A percentile compares a stretch with the other conserved stretches of the same genome.
Conservation (phyloP, 2,329 filamentous ascomycete genomes). For the Sporothrix protearum region DNA sequence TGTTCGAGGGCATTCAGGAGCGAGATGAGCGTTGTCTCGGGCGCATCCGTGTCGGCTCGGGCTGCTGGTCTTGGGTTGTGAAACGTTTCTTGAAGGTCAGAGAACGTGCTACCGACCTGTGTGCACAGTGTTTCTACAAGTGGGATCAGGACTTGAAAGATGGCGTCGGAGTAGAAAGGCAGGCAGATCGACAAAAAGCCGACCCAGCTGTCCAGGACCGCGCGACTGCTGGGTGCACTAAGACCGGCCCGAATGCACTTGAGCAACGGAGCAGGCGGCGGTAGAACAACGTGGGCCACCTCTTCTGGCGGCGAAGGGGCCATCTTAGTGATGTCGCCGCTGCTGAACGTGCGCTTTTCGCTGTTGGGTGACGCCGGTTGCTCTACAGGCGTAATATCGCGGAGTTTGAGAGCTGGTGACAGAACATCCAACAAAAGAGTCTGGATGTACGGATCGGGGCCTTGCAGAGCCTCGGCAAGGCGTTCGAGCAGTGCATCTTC, state of each 20-base stretch:
- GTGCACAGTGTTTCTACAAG: conserved; percentile 84
- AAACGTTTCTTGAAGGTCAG: conserved; percentile 65
- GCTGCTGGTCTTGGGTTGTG: conserved; percentile 28
- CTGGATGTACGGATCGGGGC: conserved; percentile 67
- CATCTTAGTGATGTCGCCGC: conserved; percentile 19
- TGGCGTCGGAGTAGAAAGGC: conserved; percentile 75
- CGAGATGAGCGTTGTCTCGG: conserved; percentile 73
- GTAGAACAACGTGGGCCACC: neutral
- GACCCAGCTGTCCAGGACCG: conserved; percentile 88
- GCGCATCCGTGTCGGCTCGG: conserved; percentile 41
- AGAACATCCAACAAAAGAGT: conserved; percentile 75
- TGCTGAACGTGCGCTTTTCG: conserved; percentile 46
- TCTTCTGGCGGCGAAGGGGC: neutral
- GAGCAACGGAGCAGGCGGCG: conserved; percentile 69
- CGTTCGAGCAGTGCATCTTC: conserved; percentile 68
- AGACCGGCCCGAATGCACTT: conserved; percentile 81
- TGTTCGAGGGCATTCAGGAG: conserved; percentile 91
- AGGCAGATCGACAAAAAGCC: conserved; percentile 78
- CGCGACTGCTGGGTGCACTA: conserved; percentile 66
- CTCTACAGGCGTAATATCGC: conserved; percentile 40
- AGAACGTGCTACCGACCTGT: conserved; percentile 71
- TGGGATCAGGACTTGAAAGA: conserved; percentile 87
- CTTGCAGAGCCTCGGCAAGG: conserved; percentile 58
- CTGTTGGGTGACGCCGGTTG: conserved; percentile 38
- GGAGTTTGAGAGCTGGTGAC: conserved; percentile 67